These are phyloP conservation scores for Zygoascus biomembranicola DNA, from an alignment of 805 yeast genomes.

Conservation along the genomic window DNA sequence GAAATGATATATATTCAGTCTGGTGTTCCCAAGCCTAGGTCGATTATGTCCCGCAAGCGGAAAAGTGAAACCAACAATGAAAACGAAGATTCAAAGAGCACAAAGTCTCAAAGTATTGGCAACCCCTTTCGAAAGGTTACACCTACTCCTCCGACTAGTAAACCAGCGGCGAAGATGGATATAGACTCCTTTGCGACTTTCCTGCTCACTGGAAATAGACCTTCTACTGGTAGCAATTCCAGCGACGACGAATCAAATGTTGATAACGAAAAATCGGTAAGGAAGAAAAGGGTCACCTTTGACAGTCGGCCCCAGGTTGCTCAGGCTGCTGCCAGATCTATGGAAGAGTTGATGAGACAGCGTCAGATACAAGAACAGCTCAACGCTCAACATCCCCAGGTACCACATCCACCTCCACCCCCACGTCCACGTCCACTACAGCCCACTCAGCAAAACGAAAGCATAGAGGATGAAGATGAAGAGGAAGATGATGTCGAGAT, in stretches of 20 bases:
- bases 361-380: conserved; percentile 9
- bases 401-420: neutral
- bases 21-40: conserved; percentile 69
- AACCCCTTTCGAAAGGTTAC: conserved; percentile 20
- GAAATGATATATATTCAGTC: conserved; percentile 37
- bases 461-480: conserved; percentile 46
- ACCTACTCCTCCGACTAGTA: neutral
- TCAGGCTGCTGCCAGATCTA: conserved; percentile 32
- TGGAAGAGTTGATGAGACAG: conserved; percentile 31
- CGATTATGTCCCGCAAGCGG: conserved; percentile 60
- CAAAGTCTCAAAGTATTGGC: conserved; percentile 10
- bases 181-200: conserved; percentile 81
- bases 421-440: neutral
- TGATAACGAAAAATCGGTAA: conserved; percentile 1
- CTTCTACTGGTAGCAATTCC: conserved; percentile 21
- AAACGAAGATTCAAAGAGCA: conserved; percentile 3
- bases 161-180: conserved; percentile 44
- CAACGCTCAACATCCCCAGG: neutral
- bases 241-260: conserved; percentile 8
- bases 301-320: conserved; percentile 30
- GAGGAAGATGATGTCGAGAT: conserved; percentile 69
- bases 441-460: neutral
- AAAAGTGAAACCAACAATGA: conserved; percentile 8
- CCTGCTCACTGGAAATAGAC: conserved; percentile 72
- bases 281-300: conserved; percentile 29